Evolutionary conservation across 2,329 filamentous ascomycete species (phyloP), one percentile per base, ranked within the genome.

Genomic region (Colletotrichum liaoningense): DNA sequence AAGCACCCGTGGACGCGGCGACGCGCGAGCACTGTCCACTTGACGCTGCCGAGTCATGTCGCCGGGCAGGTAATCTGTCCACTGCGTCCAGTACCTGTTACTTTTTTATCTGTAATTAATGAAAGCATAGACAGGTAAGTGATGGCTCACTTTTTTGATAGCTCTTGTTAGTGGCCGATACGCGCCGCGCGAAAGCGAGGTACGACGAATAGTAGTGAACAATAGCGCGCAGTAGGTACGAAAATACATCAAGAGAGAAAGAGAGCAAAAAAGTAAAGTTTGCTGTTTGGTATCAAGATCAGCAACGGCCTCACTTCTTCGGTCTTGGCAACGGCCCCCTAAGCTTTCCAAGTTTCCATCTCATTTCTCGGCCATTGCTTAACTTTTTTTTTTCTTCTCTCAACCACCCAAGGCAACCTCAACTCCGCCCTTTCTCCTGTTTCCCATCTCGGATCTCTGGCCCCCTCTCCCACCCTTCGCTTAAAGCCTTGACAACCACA

Each of bases 21-120:
- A 42, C 16, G 38, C 38, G 38, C 38, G 38, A 22, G 24, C 6
- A 35, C n/a, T 57, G 49, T 26, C 60, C 52, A 22, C 63, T 65
- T 57, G 63, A 38, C 52, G 22, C 26, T 59, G 38, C 62, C 55
- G 62, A 66, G 67, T 58, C 42, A 65, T 54, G 55, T 30, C 12
- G 35, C 35, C 14, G 28, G 46, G n/a, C 6, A 62, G 24, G 38
- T 9, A 42, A 42, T 42, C 16, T 42, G 38, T 42, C 38, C 38
- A 42, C 11, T 35, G 33, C 11, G 33, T 35, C 33, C 33, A 35
- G 33, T 35, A 12, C 33, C 11, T 12, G 5, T 7, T 42, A 42
- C 16, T 42, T 19, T 42, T 42, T 16, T 19, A 42, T 42, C 38
- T 42, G 38, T 42, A 12, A 42, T 42, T 42, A 19, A 12, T 19